Percentiles rank a stretch among this genome's conserved stretches.
Evolutionary conservation across 139 green algal genomes (phyloP).

Genomic region (Ettlia oleoabundans): DNA sequence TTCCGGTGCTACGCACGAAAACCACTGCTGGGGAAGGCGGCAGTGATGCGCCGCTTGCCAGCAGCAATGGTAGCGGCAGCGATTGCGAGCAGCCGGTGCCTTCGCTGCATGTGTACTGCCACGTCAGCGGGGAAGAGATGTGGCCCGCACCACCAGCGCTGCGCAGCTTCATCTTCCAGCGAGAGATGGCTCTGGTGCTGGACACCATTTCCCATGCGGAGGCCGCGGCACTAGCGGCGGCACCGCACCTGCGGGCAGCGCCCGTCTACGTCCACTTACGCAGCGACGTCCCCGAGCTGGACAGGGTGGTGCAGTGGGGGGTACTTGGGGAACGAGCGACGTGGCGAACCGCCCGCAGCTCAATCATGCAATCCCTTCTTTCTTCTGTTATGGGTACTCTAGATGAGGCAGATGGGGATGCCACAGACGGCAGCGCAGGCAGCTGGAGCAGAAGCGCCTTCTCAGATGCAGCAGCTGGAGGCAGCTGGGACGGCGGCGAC

Average conservation of each 20-base stretch:
- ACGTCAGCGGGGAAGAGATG: slow-evolving; percentile 85
- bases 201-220: slow-evolving; percentile 83
- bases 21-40: neutral
- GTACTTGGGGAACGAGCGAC: slow-evolving; percentile 58
- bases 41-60: too few relatives aligned
- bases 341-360: slow-evolving; percentile 51
- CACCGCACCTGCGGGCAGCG: slow-evolving; percentile 54
- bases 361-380: neutral
- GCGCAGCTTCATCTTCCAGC: slow-evolving; percentile 90
- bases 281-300: slow-evolving; percentile 59
- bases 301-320: slow-evolving; percentile 76
- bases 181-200: slow-evolving; percentile 92
- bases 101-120: slow-evolving; percentile 88
- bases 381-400: slow-evolving; percentile 16
- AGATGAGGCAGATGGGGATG: slow-evolving; percentile 1
- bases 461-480: neutral
- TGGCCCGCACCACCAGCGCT: slow-evolving; percentile 85
- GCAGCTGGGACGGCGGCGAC: slow-evolving; percentile 13
- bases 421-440: slow-evolving; percentile 10
- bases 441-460: neutral
- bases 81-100: too few relatives aligned
- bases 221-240: slow-evolving; percentile 36
- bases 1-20: neutral
- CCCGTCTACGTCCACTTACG: slow-evolving; percentile 83
- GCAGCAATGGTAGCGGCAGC: too few relatives aligned